Evolutionary conservation across 2,329 filamentous ascomycete genomes (phyloP), one percentile per base, ranked within the genome.

Genomic region (Botrytis byssoidea): DNA sequence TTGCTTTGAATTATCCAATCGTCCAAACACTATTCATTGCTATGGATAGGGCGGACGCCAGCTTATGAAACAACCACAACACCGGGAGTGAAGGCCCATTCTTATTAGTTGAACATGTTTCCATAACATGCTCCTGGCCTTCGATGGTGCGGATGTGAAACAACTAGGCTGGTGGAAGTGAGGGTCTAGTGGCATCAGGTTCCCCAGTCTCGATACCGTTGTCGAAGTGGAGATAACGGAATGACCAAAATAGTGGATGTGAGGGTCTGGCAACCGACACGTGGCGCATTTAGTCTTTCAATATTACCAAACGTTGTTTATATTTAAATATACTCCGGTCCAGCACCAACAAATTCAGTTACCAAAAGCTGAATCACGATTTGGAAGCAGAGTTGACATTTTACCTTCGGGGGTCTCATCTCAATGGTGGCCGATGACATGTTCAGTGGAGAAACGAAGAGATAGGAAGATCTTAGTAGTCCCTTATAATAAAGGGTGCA

Each of bases 231-330:
- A 65, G 29, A 46, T 64, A 40, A 44, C 37, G 18, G 40, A 64
- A 44, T 64, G 25, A 64, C 37, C 37, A 40, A 44, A 42, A 64
- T 40, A 64, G 61, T 65, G 63, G 63, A 46, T 65, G 40, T 35
- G 63, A 65, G 42, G 42, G 63, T 46, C 63, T 65, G 5, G 63
- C 35, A 35, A 65, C 40, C 65, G 46, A 68, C 65, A 68, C 65
- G 65, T 55, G 46, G 65, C 46, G 25, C 35, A 68, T 16, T 10
- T 55, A 10, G n/a, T 25, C 20, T 29, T 68, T 10, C 3, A 22
- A 55, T 9, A 29, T 12, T 32, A 37, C 9, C 18, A 29, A 42
- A 29, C 3, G 3, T 35, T 55, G 46, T 51, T 18, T 20, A 6
- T 22, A 55, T 55, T 55, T 1, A 8, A 42, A 40, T n/a, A 22